Base-by-base conservation (phyloP, 2,329 filamentous ascomycete species). In the Monosporascus sp. region DNA sequence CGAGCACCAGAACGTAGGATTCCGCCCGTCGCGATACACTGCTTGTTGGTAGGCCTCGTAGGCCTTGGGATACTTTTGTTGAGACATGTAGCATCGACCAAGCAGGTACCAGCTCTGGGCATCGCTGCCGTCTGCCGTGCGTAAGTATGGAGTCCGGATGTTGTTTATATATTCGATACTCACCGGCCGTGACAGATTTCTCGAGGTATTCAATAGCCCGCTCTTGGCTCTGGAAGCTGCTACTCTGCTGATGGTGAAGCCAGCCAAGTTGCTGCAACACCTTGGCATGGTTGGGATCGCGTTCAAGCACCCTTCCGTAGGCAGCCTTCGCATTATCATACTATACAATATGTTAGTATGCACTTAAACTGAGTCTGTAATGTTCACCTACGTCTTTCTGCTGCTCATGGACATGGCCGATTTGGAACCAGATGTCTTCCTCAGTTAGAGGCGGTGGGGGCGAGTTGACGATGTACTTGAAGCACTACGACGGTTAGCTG, bases 391-490 rank as follows among this genome's bases (percentile, higher is more conserved):
- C 92, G 66, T 99, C 94, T 80, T 97, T 97, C 72, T 97, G 93
- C 67, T 97, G 94, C 69, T 99, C 94, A 66, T 99, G 92, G 49
- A 99, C 94, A 71, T 99, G 94, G 26, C 94, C 94, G 67, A 99
- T 97, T 72, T 99, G 94, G 77, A 99, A 99, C 93, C 93, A 97
- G 56, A 99, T 99, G 64, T 99, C 94, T 71, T 97, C 93, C 70
- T 97, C 92, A 0, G 92, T 97, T 63, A 99, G 73, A 2, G 94
- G 94, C 4, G 90, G 86, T 3, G 94, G 94, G 27, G 94, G 93
- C 51, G 96, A 92, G 61, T 84, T 88, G 59, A 97, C 92, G 62
- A 99, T 99, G 69, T 96, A 97, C 73, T 94, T 94, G 77, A 99
- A 99, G 77, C 94, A 97, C 90, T 97, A 54, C 17, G 9, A 55